A percentile compares a stretch with the other conserved stretches of the same genome.
These are phyloP conservation scores for Xerocomellus dryophilus DNA, from an alignment of 768 basidiomycete genomes.

Conservation along the genomic window DNA sequence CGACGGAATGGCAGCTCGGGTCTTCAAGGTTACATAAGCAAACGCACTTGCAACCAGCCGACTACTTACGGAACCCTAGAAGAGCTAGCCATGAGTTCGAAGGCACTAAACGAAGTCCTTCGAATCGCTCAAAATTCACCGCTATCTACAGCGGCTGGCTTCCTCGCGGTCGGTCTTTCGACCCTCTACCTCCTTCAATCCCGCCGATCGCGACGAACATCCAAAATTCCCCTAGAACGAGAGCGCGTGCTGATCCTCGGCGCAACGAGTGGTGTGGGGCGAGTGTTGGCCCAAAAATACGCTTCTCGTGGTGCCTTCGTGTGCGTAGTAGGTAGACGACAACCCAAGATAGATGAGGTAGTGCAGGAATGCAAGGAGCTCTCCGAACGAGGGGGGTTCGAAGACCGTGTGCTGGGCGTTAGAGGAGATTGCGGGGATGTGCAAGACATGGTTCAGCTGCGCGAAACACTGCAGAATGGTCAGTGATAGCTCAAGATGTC, in stretches of 20 bases:
- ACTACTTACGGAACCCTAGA: not conserved
- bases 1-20: too few relatives aligned
- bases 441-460: conserved; percentile 63
- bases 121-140: conserved; percentile 4
- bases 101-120: conserved; percentile 4
- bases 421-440: conserved; percentile 62
- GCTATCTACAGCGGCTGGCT: conserved; percentile 6
- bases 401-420: conserved; percentile 44
- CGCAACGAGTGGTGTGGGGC: conserved; percentile 81
- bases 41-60: not conserved
- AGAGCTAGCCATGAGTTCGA: conserved; percentile 5
- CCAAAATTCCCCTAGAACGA: conserved; percentile 37
- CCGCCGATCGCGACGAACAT: conserved; percentile 28
- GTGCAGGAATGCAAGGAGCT: conserved; percentile 52
- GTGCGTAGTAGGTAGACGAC: conserved; percentile 70
- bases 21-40: conserved; percentile 2
- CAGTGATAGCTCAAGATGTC: not conserved
- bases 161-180: conserved; percentile 14
- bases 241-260: conserved; percentile 84
- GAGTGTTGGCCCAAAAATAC: conserved; percentile 65
- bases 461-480: conserved; percentile 56
- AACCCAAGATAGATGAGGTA: conserved; percentile 53
- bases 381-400: conserved; percentile 15
- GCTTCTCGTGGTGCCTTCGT: conserved; percentile 70
- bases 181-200: conserved; percentile 18